Percentiles rank a stretch among this genome's conserved stretches.
Evolutionary conservation across 2,329 filamentous ascomycete genomes (phyloP).

Genomic region (Ophiognomonia clavigignenti-juglandacearum): DNA sequence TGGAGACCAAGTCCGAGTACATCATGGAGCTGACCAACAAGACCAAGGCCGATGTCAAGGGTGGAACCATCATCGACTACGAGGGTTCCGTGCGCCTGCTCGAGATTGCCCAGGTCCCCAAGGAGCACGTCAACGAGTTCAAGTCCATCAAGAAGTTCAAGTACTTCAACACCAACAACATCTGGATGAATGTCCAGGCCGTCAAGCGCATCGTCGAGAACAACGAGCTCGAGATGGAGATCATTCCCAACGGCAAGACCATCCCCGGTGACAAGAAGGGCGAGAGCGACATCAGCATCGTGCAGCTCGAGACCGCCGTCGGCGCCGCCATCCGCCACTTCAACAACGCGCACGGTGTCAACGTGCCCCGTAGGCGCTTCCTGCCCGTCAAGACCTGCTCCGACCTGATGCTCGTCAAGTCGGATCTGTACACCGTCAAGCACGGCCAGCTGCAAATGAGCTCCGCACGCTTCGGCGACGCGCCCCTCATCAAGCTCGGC

Average conservation of each 20-base stretch:
- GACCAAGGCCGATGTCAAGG: conserved; percentile 99
- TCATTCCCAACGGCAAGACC: conserved; percentile 98
- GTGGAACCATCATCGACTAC: conserved; percentile 99
- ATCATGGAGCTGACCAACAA: conserved; percentile 99
- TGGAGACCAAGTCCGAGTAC: conserved; percentile 94
- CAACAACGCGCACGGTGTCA: conserved; percentile 97
- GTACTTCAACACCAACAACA: conserved; percentile 99
- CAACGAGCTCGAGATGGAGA: conserved; percentile 98
- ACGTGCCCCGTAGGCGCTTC: conserved; percentile 95
- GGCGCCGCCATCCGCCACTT: conserved; percentile 99
- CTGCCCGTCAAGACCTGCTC: conserved; percentile 99
- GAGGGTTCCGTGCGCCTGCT: conserved; percentile 94
- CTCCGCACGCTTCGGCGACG: conserved; percentile 91
- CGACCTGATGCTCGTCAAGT: conserved; percentile 99
- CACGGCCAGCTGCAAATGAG: conserved; percentile 98
- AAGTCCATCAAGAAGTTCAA: conserved; percentile 99
- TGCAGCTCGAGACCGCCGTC: conserved; percentile 97
- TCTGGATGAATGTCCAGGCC: conserved; percentile 97
- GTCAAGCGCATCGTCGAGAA: conserved; percentile 99
- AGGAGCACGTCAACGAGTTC: conserved; percentile 99
- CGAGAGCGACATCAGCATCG: conserved; percentile 93
- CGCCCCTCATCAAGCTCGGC: conserved; percentile 97
- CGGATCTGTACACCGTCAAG: conserved; percentile 96
- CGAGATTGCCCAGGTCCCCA: conserved; percentile 98
- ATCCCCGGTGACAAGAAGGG: conserved; percentile 99